Evolutionary conservation across 148 eudicot species (phyloP).

Genomic region (Talinum fruticosum): DNA sequence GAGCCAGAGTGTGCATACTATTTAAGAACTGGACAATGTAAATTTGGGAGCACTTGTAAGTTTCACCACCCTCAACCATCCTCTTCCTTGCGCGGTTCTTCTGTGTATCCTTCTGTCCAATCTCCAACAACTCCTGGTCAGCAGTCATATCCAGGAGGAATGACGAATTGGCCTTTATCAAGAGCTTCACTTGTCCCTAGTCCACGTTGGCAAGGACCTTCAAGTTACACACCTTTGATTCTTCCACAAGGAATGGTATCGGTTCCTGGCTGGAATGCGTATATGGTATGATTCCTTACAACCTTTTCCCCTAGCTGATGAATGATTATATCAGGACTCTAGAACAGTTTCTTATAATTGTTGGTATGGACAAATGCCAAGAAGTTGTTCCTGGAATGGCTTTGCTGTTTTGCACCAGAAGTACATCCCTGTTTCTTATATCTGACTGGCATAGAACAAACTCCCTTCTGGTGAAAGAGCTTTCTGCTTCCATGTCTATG

Average conservation of each 20-base stretch:
- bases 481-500: not conserved
- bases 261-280: slow-evolving; percentile 80
- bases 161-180: slow-evolving; percentile 66
- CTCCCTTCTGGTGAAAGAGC: not conserved
- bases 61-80: slow-evolving; percentile 97
- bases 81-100: slow-evolving; percentile 68
- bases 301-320: not conserved
- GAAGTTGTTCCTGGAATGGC: not conserved
- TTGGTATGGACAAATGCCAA: not conserved
- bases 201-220: slow-evolving; percentile 91
- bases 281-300: slow-evolving; percentile 58
- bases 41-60: slow-evolving; percentile 91
- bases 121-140: slow-evolving; percentile 78
- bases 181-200: slow-evolving; percentile 67
- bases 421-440: not conserved
- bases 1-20: slow-evolving; percentile 88
- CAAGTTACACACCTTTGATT: slow-evolving; percentile 73
- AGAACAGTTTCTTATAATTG: no score
- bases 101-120: slow-evolving; percentile 79
- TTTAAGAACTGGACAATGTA: slow-evolving; percentile 92
- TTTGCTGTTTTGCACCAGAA: not conserved
- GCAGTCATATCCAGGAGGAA: slow-evolving; percentile 73
- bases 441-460: not conserved
- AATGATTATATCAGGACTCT: no score
- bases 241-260: slow-evolving; percentile 85